phyloP scores from a whole-genome alignment of 164 flowering plant genomes.

The Amborella trichopoda region DNA sequence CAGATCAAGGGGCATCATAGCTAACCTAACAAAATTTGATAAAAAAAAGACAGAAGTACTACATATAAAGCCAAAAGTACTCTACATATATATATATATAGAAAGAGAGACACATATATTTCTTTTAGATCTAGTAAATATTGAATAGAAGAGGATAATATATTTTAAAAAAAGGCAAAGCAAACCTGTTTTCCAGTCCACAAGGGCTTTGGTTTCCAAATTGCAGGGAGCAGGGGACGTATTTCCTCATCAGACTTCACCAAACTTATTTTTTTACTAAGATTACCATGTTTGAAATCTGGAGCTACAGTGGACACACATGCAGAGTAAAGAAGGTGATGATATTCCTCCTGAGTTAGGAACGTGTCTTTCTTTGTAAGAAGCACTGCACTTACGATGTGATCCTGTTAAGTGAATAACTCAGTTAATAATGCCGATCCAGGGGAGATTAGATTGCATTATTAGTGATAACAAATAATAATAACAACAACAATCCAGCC shows the following conservation, averaged over 20 bases:
- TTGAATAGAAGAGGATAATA: too few relatives aligned
- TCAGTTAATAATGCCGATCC: background rate
- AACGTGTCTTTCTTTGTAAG: conserved; percentile 88
- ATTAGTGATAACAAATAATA: too few relatives aligned
- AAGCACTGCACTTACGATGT: conserved; percentile 69
- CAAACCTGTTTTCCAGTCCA: conserved; percentile 98
- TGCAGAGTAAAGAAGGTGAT: conserved; percentile 67
- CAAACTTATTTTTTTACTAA: conserved; percentile 32
- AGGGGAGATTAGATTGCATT: too few relatives aligned
- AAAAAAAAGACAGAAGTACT: too few relatives aligned
- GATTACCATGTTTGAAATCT: conserved; percentile 17
- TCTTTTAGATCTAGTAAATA: too few relatives aligned
- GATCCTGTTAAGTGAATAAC: conserved; percentile 45
- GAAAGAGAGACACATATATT: too few relatives aligned
- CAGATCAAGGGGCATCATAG: too few relatives aligned
- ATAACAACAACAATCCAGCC: background rate
- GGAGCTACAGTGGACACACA: conserved; percentile 32
- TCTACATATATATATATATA: too few relatives aligned
- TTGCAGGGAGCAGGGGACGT: conserved; percentile 43
- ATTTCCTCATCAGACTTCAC: conserved; percentile 40
- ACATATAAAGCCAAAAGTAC: too few relatives aligned
- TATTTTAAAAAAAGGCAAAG: too few relatives aligned
- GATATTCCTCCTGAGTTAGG: conserved; percentile 51
- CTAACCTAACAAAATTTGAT: too few relatives aligned
- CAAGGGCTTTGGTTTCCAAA: conserved; percentile 70